Conservation (phyloP, 805 yeast genomes). For the Ogataea sp. region DNA sequence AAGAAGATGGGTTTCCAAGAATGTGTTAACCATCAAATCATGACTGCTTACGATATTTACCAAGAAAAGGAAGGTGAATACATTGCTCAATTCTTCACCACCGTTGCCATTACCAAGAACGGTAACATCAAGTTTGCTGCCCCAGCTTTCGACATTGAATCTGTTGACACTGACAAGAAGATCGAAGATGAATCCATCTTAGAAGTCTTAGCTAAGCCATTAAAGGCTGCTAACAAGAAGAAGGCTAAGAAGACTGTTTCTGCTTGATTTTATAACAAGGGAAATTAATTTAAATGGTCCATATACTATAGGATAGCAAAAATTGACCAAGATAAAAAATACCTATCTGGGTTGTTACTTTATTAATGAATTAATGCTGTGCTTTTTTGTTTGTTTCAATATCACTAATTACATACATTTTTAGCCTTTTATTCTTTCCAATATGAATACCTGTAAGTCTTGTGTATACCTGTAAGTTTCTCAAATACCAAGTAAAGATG, state of each 20-base stretch:
- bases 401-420: too few species aligned
- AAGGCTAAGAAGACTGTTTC: slow-evolving; percentile 28
- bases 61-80: slow-evolving; percentile 59
- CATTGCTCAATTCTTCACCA: slow-evolving; percentile 67
- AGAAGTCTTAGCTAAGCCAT: slow-evolving; percentile 39
- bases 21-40: slow-evolving; percentile 58
- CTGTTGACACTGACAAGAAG: slow-evolving; percentile 49
- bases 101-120: slow-evolving; percentile 66
- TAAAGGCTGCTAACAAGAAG: slow-evolving; percentile 44
- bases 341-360: too few species aligned
- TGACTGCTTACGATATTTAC: slow-evolving; percentile 60
- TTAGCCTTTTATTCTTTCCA: too few species aligned
- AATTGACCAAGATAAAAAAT: too few species aligned
- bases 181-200: slow-evolving; percentile 42
- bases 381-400: too few species aligned
- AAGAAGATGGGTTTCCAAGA: slow-evolving; percentile 70
- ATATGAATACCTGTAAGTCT: too few species aligned
- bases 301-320: too few species aligned
- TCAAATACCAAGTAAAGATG: too few species aligned
- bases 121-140: slow-evolving; percentile 60
- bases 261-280: slow-evolving; percentile 1
- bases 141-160: slow-evolving; percentile 39
- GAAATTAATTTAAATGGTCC: too few species aligned
- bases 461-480: too few species aligned
- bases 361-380: too few species aligned